phyloP scores from a whole-genome alignment of 352 stramenopile species.

The Aphanomyces invadans region DNA sequence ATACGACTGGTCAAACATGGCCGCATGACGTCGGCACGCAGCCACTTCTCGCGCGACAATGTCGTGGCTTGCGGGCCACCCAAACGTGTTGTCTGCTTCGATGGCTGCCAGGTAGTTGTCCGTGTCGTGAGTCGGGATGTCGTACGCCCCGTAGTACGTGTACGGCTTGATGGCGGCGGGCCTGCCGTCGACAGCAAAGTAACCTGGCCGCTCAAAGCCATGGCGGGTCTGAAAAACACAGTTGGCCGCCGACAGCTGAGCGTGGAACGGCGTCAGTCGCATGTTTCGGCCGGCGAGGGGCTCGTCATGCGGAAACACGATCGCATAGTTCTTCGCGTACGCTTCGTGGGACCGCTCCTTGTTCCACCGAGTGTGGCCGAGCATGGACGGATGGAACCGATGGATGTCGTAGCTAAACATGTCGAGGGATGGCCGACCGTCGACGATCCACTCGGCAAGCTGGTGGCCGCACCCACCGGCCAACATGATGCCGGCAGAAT shows the following conservation, averaged over 20 bases:
- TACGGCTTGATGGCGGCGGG: conserved; percentile 24
- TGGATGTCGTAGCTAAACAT: conserved; percentile 29
- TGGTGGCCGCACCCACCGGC: conserved; percentile 27
- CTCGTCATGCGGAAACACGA: conserved; percentile 31
- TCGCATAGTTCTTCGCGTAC: conserved; percentile 30
- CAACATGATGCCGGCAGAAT: conserved; percentile 31
- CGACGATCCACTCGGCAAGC: conserved; percentile 27
- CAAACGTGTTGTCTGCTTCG: conserved; percentile 30
- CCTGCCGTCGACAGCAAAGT: conserved; percentile 17
- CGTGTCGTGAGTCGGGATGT: conserved; percentile 22
- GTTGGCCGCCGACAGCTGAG: conserved; percentile 18
- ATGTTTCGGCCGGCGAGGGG: conserved; percentile 26
- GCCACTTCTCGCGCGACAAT: conserved; percentile 27
- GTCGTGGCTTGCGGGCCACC: conserved; percentile 20
- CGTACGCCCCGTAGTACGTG: conserved; percentile 34
- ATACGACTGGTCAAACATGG: conserved; percentile 33
- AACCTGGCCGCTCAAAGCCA: conserved; percentile 31
- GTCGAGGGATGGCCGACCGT: conserved; percentile 27
- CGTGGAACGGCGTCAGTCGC: conserved; percentile 27
- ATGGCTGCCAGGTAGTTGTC: conserved; percentile 27
- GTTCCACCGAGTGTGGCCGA: conserved; percentile 23
- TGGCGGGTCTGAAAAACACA: conserved; percentile 31
- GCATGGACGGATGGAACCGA: conserved; percentile 25
- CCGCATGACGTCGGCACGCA: conserved; percentile 26
- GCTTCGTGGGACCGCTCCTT: conserved; percentile 27